phyloP scores from a whole-genome alignment of 2,329 filamentous ascomycete species.

The Lecanoromycetidae sp. region DNA sequence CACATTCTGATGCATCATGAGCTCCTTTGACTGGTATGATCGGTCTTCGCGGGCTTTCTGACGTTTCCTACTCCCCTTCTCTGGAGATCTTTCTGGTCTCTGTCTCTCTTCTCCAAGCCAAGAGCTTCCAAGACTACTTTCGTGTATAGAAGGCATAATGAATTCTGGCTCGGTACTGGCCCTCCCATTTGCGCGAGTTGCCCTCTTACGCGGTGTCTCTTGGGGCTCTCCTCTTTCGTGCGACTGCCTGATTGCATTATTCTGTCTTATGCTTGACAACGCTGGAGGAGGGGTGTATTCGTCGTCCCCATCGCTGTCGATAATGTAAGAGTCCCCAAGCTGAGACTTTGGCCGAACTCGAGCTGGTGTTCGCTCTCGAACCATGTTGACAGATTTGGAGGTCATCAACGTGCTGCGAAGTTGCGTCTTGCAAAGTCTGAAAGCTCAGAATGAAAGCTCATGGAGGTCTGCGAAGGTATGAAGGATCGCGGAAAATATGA shows the following conservation, averaged over 20 bases:
- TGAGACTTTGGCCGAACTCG: slow-evolving; percentile 7
- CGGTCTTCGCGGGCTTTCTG: not conserved
- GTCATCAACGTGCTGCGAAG: not conserved
- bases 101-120: slow-evolving; percentile 14
- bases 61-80: not conserved
- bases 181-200: slow-evolving; percentile 12
- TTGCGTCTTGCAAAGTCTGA: not conserved
- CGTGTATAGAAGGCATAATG: slow-evolving; percentile 19
- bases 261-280: slow-evolving; percentile 1
- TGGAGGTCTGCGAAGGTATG: not conserved
- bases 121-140: slow-evolving; percentile 14
- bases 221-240: slow-evolving; percentile 1
- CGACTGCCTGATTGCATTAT: not conserved
- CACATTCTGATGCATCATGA: not conserved
- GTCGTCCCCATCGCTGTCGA: slow-evolving; percentile 17
- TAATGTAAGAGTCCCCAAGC: slow-evolving; percentile 18
- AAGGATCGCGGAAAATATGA: too few relatives aligned
- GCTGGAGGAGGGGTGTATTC: slow-evolving; percentile 11
- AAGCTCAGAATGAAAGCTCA: not conserved
- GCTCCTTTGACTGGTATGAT: not conserved
- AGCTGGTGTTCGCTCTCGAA: slow-evolving; percentile 13
- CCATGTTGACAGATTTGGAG: slow-evolving; percentile 5
- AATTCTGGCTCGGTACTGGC: slow-evolving; percentile 15
- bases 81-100: not conserved
- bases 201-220: slow-evolving; percentile 13